Evolutionary conservation across 306 rosid genomes (phyloP).

Genomic region (Arachis hypogaea): DNA sequence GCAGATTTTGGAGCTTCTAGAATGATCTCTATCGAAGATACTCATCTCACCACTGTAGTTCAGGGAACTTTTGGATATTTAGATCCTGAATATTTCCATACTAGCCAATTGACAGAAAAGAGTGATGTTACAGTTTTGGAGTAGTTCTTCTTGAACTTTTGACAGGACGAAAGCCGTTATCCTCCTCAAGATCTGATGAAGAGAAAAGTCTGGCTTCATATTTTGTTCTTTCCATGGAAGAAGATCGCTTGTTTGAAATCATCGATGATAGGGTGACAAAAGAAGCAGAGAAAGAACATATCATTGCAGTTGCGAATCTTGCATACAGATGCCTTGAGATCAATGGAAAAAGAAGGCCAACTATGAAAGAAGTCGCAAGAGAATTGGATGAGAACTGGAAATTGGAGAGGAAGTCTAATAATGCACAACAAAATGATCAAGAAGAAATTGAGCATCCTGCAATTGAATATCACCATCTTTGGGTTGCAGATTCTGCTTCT

Average conservation of each 20-base stretch:
- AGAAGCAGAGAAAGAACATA: conserved; percentile 15
- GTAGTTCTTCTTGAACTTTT: conserved; percentile 36
- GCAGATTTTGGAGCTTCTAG: conserved; percentile 41
- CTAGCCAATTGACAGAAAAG: conserved; percentile 31
- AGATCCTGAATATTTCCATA: conserved; percentile 36
- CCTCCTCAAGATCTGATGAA: background rate
- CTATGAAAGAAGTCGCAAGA: conserved; percentile 42
- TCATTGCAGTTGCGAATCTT: conserved; percentile 37
- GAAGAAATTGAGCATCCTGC: conserved; percentile 19
- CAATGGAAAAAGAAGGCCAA: conserved; percentile 42
- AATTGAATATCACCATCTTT: conserved; percentile 1
- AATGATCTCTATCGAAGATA: conserved; percentile 27
- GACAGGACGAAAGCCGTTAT: conserved; percentile 16
- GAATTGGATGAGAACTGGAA: conserved; percentile 35
- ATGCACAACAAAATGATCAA: background rate
- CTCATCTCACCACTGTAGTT: conserved; percentile 31
- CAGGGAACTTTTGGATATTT: conserved; percentile 37
- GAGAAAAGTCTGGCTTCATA: conserved; percentile 32
- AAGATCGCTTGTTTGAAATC: conserved; percentile 29
- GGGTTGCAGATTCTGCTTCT: background rate
- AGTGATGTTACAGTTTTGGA: conserved; percentile 37
- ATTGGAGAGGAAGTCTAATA: background rate
- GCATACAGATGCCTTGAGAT: conserved; percentile 38
- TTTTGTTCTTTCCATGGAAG: conserved; percentile 32
- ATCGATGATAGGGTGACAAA: conserved; percentile 21